Percentiles rank a stretch among this genome's conserved stretches.
phyloP scores from a whole-genome alignment of 2,329 filamentous ascomycete genomes.

The Penicillium capsulatum region DNA sequence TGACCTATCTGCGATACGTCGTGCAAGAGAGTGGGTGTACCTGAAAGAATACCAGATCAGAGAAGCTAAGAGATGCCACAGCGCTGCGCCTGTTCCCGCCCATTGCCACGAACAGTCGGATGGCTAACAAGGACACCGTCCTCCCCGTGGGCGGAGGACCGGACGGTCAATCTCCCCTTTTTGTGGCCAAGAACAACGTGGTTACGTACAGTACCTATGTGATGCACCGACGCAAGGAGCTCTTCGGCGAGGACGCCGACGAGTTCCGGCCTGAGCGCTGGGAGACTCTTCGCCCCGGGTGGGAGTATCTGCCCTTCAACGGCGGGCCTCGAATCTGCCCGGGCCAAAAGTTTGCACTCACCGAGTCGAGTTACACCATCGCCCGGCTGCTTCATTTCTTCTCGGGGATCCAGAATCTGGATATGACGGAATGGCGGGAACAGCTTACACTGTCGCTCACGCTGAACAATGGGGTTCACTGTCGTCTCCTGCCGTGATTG shows the following conservation, averaged over 20 bases:
- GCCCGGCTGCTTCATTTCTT: conserved; percentile 2
- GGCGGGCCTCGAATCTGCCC: conserved; percentile 24
- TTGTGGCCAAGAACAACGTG: neutral
- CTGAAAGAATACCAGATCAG: neutral
- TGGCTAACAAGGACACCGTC: conserved; percentile 18
- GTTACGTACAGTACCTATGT: conserved; percentile 22
- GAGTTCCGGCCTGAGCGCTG: conserved; percentile 22
- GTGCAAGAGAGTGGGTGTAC: neutral
- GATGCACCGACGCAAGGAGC: conserved; percentile 36
- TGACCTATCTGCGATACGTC: too few relatives aligned
- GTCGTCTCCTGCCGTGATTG: neutral
- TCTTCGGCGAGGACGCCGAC: conserved; percentile 35
- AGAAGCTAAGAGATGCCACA: neutral
- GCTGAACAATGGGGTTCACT: neutral
- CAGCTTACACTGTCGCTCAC: neutral
- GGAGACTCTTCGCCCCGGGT: conserved; percentile 1
- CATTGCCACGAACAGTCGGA: conserved; percentile 6
- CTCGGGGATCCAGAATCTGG: neutral
- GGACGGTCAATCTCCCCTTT: conserved; percentile 3
- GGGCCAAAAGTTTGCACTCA: conserved; percentile 16
- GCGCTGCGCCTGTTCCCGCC: conserved; percentile 12
- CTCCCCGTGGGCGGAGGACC: conserved; percentile 23
- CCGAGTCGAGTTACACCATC: conserved; percentile 2
- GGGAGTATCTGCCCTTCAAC: conserved; percentile 1
- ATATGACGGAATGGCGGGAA: conserved; percentile 1